Percentiles rank a stretch among this genome's conserved stretches.
Evolutionary conservation across 768 basidiomycete species (phyloP).

Genomic region (Mycena polygramma): DNA sequence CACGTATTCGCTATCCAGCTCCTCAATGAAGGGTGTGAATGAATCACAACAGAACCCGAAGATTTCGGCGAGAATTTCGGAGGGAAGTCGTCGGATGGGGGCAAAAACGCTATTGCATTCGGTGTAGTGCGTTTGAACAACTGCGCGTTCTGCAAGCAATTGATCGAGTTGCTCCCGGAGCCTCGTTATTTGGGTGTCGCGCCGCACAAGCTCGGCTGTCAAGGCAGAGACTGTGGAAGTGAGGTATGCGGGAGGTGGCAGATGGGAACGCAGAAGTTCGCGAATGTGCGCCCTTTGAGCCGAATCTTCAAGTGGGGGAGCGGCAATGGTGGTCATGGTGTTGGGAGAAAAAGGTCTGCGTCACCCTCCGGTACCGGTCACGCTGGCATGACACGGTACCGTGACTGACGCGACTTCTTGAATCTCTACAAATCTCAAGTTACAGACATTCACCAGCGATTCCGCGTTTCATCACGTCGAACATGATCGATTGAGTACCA

Average conservation of each 20-base stretch:
- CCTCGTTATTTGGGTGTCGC: not conserved
- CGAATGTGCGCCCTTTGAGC: not conserved
- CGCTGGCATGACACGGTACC: no score
- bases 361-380: not conserved
- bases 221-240: not conserved
- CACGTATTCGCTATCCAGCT: not conserved
- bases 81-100: constrained; percentile 9
- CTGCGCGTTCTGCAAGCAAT: not conserved
- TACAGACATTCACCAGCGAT: no score
- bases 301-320: not conserved
- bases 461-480: no score
- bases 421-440: no score
- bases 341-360: not conserved
- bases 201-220: not conserved
- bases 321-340: not conserved
- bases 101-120: not conserved
- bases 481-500: no score
- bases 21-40: not conserved
- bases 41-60: not conserved
- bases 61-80: constrained; percentile 7
- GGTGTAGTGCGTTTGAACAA: not conserved
- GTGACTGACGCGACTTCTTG: no score
- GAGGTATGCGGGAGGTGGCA: not conserved
- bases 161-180: not conserved
- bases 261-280: not conserved